phyloP scores from a whole-genome alignment of 2,329 filamentous ascomycete species.

The Penicillium sp. region DNA sequence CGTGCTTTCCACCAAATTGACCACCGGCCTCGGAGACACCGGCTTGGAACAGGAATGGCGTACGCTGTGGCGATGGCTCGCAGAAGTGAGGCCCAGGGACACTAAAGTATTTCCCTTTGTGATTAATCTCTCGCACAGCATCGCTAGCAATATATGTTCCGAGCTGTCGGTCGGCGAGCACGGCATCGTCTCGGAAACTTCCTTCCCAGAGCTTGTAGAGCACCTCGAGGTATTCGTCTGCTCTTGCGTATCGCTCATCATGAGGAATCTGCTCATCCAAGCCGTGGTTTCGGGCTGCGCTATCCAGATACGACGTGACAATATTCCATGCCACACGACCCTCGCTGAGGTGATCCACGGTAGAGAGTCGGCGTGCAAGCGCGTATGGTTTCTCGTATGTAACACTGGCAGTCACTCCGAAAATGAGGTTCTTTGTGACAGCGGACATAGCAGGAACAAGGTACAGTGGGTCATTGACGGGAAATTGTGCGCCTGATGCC shows the following conservation, averaged over 20 bases:
- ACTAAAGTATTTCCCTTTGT: slow-evolving; percentile 30
- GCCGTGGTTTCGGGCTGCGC: slow-evolving; percentile 45
- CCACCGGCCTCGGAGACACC: slow-evolving; percentile 45
- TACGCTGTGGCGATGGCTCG: slow-evolving; percentile 44
- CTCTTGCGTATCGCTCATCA: slow-evolving; percentile 47
- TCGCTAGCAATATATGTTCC: slow-evolving; percentile 12
- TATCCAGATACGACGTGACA: slow-evolving; percentile 48
- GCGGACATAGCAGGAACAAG: slow-evolving; percentile 48
- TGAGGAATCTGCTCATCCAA: slow-evolving; percentile 43
- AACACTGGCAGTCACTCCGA: slow-evolving; percentile 53
- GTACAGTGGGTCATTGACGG: slow-evolving; percentile 38
- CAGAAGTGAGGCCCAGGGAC: slow-evolving; percentile 39
- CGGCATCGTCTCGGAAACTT: slow-evolving; percentile 46
- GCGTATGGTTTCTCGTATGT: slow-evolving; percentile 56
- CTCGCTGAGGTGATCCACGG: slow-evolving; percentile 51
- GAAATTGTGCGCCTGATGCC: slow-evolving; percentile 38
- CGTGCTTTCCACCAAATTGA: slow-evolving; percentile 41
- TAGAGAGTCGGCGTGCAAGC: slow-evolving; percentile 53
- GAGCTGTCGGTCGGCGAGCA: slow-evolving; percentile 17
- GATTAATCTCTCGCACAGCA: slow-evolving; percentile 31
- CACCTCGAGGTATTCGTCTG: slow-evolving; percentile 47
- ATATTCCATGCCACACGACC: slow-evolving; percentile 54
- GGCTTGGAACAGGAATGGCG: slow-evolving; percentile 47
- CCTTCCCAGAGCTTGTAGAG: slow-evolving; percentile 52
- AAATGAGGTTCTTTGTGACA: slow-evolving; percentile 45